These are phyloP conservation scores for Huntiella bhutanensis DNA, from an alignment of 2,329 filamentous ascomycete species.

Conservation along the genomic window DNA sequence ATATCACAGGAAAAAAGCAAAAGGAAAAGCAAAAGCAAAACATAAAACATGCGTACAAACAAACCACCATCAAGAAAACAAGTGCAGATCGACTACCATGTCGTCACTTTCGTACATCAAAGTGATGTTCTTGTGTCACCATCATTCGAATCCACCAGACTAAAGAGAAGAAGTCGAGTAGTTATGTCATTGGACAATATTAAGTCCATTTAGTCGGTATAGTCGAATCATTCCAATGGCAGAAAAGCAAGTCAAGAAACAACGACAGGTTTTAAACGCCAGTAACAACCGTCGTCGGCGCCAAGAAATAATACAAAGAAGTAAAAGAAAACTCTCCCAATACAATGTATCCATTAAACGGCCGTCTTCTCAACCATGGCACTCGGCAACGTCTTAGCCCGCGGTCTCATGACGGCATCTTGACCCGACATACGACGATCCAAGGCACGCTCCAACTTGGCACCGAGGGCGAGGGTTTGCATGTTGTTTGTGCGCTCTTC, in stretches of 20 bases:
- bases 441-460: constrained; percentile 77
- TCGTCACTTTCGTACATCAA: no score
- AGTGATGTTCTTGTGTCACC: no score
- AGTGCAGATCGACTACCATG: no score
- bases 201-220: no score
- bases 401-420: constrained; percentile 64
- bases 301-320: background rate
- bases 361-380: constrained; percentile 14
- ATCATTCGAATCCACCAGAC: no score
- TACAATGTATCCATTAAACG: background rate
- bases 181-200: no score
- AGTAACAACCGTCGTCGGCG: background rate
- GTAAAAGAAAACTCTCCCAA: background rate
- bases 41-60: constrained; percentile 1
- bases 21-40: background rate
- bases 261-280: no score
- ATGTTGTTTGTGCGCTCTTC: constrained; percentile 66
- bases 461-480: constrained; percentile 71
- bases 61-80: background rate
- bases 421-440: constrained; percentile 72
- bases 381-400: constrained; percentile 22
- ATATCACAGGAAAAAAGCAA: background rate
- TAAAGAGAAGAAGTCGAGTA: no score
- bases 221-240: no score
- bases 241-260: no score